A percentile compares a stretch with the other conserved stretches of the same genome.
These are phyloP conservation scores for Cordyceps militaris DNA, from an alignment of 2,329 filamentous ascomycete genomes.

Conservation along the genomic window DNA sequence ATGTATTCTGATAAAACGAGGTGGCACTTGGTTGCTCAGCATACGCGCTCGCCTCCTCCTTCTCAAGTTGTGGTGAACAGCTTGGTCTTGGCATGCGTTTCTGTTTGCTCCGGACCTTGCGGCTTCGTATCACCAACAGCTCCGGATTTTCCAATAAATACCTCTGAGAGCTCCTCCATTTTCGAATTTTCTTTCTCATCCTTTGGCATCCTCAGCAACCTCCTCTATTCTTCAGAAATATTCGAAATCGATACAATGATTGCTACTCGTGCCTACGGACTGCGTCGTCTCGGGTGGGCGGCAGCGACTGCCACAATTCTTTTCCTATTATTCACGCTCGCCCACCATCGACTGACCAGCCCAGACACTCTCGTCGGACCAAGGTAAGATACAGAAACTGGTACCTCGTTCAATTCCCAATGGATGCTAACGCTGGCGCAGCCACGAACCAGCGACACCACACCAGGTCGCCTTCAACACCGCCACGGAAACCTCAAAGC, in stretches of 20 bases:
- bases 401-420: background rate
- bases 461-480: background rate
- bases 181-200: background rate
- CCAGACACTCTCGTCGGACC: background rate
- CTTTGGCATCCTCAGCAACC: too few relatives aligned
- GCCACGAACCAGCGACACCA: background rate
- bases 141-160: background rate
- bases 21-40: background rate
- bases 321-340: background rate
- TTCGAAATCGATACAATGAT: background rate
- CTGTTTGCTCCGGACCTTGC: background rate
- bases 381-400: background rate
- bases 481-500: conserved; percentile 16
- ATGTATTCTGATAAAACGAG: background rate
- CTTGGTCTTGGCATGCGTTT: background rate
- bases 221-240: background rate
- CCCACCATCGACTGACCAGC: background rate
- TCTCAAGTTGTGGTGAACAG: background rate
- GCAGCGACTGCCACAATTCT: background rate
- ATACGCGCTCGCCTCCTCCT: conserved; percentile 5
- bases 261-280: background rate
- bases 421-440: background rate
- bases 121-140: background rate
- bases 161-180: background rate
- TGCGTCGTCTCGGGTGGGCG: background rate